Evolutionary conservation across 1,284 basidiomycete genomes (phyloP).

Genomic region (Phlebopus sp.): DNA sequence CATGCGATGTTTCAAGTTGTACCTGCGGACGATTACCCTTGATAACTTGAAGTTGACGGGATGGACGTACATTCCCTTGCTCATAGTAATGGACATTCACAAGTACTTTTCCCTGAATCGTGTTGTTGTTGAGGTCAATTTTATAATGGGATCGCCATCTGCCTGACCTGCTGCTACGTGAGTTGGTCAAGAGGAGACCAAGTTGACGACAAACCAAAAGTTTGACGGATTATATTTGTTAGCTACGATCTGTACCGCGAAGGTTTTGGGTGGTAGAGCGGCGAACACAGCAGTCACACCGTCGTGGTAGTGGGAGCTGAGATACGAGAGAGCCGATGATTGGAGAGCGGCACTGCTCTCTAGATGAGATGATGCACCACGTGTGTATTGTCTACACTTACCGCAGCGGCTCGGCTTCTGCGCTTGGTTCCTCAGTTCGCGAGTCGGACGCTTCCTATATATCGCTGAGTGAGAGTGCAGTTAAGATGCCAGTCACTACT

Average conservation of each 20-base stretch:
- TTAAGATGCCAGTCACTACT: slow-evolving; percentile 13
- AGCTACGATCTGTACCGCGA: slow-evolving; percentile 80
- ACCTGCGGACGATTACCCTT: slow-evolving; percentile 51
- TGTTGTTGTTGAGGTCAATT: slow-evolving; percentile 55
- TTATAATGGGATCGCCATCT: slow-evolving; percentile 86
- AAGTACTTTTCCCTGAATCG: slow-evolving; percentile 62
- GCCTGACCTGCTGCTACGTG: slow-evolving; percentile 65
- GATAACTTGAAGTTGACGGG: neutral
- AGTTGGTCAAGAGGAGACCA: neutral
- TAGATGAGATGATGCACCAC: neutral
- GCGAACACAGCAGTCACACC: slow-evolving; percentile 73
- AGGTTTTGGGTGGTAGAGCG: slow-evolving; percentile 44
- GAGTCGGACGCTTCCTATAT: slow-evolving; percentile 74
- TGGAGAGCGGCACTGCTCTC: slow-evolving; percentile 64
- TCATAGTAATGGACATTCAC: slow-evolving; percentile 95
- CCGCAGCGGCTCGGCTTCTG: slow-evolving; percentile 75
- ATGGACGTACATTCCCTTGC: slow-evolving; percentile 80
- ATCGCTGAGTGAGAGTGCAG: slow-evolving; percentile 7
- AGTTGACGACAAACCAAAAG: slow-evolving; percentile 61
- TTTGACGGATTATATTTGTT: slow-evolving; percentile 93
- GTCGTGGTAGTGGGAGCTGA: slow-evolving; percentile 74
- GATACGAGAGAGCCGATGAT: slow-evolving; percentile 63
- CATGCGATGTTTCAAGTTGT: slow-evolving; percentile 79
- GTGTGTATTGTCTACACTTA: slow-evolving; percentile 31
- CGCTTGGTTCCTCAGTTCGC: slow-evolving; percentile 57